phyloP scores from a whole-genome alignment of 1,284 basidiomycete species.

The Schizopora paradoxa region DNA sequence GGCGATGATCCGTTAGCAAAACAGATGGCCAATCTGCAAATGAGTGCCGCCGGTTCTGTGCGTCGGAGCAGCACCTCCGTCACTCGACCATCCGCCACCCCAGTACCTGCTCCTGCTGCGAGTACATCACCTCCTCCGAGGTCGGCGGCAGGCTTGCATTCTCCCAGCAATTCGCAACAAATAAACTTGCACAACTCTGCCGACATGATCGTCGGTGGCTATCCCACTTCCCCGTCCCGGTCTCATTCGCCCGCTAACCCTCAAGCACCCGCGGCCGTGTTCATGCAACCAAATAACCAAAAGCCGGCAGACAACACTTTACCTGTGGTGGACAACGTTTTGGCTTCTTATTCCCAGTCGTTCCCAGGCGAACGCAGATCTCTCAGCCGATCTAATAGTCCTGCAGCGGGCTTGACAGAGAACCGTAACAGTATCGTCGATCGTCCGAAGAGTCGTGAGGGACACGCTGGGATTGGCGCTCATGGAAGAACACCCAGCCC shows the following conservation, averaged over 20 bases:
- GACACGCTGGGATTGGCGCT: conserved; percentile 76
- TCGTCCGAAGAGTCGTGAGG: conserved; percentile 45
- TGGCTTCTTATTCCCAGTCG: conserved; percentile 76
- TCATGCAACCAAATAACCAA: conserved; percentile 66
- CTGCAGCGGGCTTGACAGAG: conserved; percentile 34
- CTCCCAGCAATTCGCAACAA: conserved; percentile 8
- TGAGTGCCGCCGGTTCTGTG: conserved; percentile 23
- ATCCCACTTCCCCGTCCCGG: conserved; percentile 58
- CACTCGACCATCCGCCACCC: conserved; percentile 23
- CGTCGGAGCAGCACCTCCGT: conserved; percentile 24
- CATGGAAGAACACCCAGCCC: conserved; percentile 65
- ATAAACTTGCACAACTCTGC: conserved; percentile 48
- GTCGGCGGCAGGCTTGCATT: conserved; percentile 7
- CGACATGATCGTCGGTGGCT: conserved; percentile 69
- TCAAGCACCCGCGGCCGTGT: conserved; percentile 54
- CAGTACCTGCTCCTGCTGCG: conserved; percentile 8
- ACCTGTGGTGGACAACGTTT: conserved; percentile 65
- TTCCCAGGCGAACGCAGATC: conserved; percentile 80
- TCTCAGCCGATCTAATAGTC: conserved; percentile 42
- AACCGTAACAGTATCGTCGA: conserved; percentile 17
- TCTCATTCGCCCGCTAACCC: conserved; percentile 63
- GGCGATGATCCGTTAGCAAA: conserved; percentile 70
- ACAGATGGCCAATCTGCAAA: conserved; percentile 56
- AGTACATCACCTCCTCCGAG: conserved; percentile 11
- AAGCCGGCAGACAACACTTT: conserved; percentile 30